These are phyloP conservation scores for Trametes versicolor DNA, from an alignment of 1,284 basidiomycete species.

Conservation along the genomic window DNA sequence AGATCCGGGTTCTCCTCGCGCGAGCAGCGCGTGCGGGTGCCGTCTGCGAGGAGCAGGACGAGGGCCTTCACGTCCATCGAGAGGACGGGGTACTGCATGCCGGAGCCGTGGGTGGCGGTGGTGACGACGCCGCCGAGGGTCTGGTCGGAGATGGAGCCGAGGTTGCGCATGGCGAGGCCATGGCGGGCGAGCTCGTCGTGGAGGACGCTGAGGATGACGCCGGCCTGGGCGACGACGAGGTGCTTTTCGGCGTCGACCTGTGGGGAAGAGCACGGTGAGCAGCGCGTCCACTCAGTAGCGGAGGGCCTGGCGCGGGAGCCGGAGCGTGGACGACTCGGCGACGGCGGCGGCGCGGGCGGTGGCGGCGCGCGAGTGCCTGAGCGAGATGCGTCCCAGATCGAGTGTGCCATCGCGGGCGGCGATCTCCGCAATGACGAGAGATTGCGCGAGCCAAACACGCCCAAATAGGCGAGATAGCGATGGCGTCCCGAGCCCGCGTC, in stretches of 20 bases:
- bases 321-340: constrained; percentile 13
- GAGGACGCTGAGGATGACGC: constrained; percentile 81
- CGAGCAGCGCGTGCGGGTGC: constrained; percentile 75
- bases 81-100: constrained; percentile 83
- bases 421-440: constrained; percentile 41
- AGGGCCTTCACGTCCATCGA: constrained; percentile 86
- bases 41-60: constrained; percentile 79
- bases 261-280: constrained; percentile 10
- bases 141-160: constrained; percentile 98
- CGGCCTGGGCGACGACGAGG: constrained; percentile 79
- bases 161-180: constrained; percentile 87
- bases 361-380: constrained; percentile 29
- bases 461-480: constrained; percentile 37
- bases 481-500: constrained; percentile 10
- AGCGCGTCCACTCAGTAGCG: background rate
- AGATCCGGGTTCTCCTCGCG: constrained; percentile 74
- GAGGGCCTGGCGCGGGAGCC: background rate
- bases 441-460: constrained; percentile 38
- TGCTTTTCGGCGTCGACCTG: constrained; percentile 80
- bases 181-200: constrained; percentile 75
- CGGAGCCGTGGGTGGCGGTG: constrained; percentile 96
- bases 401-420: constrained; percentile 35
- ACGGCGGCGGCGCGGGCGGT: background rate
- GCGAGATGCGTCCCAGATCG: constrained; percentile 24
- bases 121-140: constrained; percentile 94